Percentiles rank a stretch among this genome's conserved stretches.
These are phyloP conservation scores for Hemileccinum rubropunctum DNA, from an alignment of 768 basidiomycete species.

Conservation along the genomic window DNA sequence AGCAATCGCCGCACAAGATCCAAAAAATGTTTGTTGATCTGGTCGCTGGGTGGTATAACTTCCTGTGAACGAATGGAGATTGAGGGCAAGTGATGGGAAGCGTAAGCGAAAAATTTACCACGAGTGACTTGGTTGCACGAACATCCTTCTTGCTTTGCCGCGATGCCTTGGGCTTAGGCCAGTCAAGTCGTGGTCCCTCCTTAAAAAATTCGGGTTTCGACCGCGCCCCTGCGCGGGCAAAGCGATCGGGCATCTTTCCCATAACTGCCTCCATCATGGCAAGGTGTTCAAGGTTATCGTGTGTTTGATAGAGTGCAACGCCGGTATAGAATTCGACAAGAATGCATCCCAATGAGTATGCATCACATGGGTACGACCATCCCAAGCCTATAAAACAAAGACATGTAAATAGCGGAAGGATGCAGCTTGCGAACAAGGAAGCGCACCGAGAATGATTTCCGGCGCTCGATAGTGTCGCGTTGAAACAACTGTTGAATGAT, in stretches of 20 bases:
- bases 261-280: constrained; percentile 99
- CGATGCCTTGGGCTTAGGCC: constrained; percentile 85
- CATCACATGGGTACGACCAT: constrained; percentile 98
- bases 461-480: constrained; percentile 98
- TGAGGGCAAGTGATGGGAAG: constrained; percentile 1
- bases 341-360: constrained; percentile 97
- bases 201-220: constrained; percentile 95
- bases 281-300: constrained; percentile 97
- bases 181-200: constrained; percentile 80
- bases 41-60: constrained; percentile 77
- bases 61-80: constrained; percentile 46
- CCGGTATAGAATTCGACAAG: constrained; percentile 98
- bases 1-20: constrained; percentile 86
- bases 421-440: constrained; percentile 10
- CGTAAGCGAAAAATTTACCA: constrained; percentile 46
- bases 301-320: constrained; percentile 97
- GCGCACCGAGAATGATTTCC: constrained; percentile 94
- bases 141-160: constrained; percentile 95
- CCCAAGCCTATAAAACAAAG: constrained; percentile 67
- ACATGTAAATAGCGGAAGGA: constrained; percentile 14
- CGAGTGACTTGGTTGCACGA: constrained; percentile 71
- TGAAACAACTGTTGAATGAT: constrained; percentile 96
- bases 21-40: constrained; percentile 75
- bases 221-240: constrained; percentile 69
- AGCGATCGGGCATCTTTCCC: constrained; percentile 93